Base-by-base conservation (phyloP, 768 basidiomycete genomes). In the Hemileccinum rubropunctum region DNA sequence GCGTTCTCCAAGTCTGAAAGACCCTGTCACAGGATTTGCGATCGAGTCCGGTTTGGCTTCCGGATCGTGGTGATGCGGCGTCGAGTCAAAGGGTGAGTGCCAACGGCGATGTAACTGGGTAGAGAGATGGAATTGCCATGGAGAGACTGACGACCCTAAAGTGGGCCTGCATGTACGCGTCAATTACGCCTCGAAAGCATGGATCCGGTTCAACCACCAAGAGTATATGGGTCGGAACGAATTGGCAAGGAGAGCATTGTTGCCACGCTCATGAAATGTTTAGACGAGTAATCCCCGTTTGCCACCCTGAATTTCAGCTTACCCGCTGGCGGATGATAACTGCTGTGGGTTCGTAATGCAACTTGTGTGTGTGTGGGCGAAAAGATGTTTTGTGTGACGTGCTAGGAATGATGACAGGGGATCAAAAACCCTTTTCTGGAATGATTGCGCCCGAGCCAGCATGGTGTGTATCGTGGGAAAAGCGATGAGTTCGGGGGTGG, bases 251-350 rank as follows among this genome's bases (percentile, higher is more conserved):
- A 14, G 35, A 45, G 45, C 33, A 20, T 52, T 43, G 43, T 42
- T 57, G 48, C 51, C 63, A 64, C 52, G 51, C 37, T 53, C 26
- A 57, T 58, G 39, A 54, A 48, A 47, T 54, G 35, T 47, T 54
- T 45, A 64, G 58, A 58, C 38, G 55, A 54, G 65, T 66, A 66
- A 67, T 66, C 65, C 65, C 65, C 65, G 64, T 50, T 47, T 11
- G 2, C n/a, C 26, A 53, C 62, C 64, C 64, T 65, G 64, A 61
- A 60, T 56, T 58, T 66, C 39, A 55, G 55, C 26, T 41, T 52
- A 50, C 38, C 36, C 49, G 47, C 33, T 56, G 57, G 49, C 57
- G 45, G 42, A 15, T 48, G 59, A 43, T 52, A 54, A 52, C 30
- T 45, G 50, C 30, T 49, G 50, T 44, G 32, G 34, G 48, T 46